Evolutionary conservation across 2,329 filamentous ascomycete genomes (phyloP), one percentile per base, ranked within the genome.

Genomic region (Cladophialophora yegresii): DNA sequence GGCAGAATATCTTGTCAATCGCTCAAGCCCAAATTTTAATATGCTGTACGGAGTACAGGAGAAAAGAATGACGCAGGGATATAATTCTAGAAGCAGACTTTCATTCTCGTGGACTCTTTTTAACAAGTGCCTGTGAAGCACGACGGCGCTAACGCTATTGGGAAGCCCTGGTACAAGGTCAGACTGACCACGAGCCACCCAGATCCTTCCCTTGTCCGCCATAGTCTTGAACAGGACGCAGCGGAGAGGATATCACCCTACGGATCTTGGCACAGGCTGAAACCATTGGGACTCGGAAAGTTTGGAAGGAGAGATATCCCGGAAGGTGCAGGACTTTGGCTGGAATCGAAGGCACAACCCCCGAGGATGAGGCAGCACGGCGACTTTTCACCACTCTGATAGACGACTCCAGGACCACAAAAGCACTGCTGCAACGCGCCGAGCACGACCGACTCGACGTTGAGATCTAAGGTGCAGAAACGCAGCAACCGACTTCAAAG

Each of bases 1-100:
- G 60, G 60, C 60, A 62, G 60, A 57, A 45, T 57, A 45, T 45
- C 23, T 57, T 30, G 22, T 23, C 26, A 30, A 22, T 36, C 23
- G 23, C 33, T 33, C 40, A 33, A 47, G 43, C n/a, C 36, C 28
- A 49, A 33, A 28, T n/a, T 47, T 16, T 54, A n/a, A n/a, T 23
- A 13, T 49, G 45, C 3, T 16, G 45, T 54, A 58, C 40, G 7
- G 12, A 30, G 45, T 54, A 58, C 40, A 8, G 12, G 45, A 33
- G n/a, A 45, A 20, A 16, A 26, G 20, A 45, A 32, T 8, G 26
- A n/a, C 8, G 9, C 28, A n/a, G 28, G 12, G n/a, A 30, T 33
- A 20, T 30, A 32, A 28, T 10, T 30, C 13, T 9, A 10, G 20
- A 56, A 20, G 54, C 4, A 45, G 40, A 28, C 12, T 12, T 16